Percentiles rank a stretch among this genome's conserved stretches.
Conservation (phyloP, 2,329 filamentous ascomycete species). For the Neofusicoccum sp. region DNA sequence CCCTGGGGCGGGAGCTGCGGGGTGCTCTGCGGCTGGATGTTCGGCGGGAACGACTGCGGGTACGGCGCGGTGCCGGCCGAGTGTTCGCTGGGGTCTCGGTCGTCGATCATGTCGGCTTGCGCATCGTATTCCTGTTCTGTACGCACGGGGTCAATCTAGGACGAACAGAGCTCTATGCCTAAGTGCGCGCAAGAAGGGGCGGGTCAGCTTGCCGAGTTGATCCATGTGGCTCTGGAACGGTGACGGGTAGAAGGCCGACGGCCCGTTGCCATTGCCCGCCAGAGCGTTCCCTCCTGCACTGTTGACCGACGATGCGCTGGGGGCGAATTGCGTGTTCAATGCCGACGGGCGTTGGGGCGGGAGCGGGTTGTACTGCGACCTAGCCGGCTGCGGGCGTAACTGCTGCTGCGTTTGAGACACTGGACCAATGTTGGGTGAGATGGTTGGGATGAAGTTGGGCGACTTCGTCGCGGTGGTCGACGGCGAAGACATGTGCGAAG, state of each 20-base stretch:
- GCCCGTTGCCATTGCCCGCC: constrained; percentile 33
- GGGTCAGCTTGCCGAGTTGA: constrained; percentile 82
- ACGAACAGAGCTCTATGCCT: constrained; percentile 61
- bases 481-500: constrained; percentile 73
- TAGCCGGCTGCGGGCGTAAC: constrained; percentile 46
- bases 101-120: constrained; percentile 83
- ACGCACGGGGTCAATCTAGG: constrained; percentile 65
- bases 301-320: constrained; percentile 36
- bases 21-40: constrained; percentile 37
- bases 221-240: constrained; percentile 93
- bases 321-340: constrained; percentile 34
- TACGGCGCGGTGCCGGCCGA: constrained; percentile 68
- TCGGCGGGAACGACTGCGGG: constrained; percentile 53
- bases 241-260: constrained; percentile 70
- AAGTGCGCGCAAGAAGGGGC: constrained; percentile 45
- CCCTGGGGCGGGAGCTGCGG: constrained; percentile 34
- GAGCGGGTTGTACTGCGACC: constrained; percentile 47
- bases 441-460: constrained; percentile 60
- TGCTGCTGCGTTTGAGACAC: constrained; percentile 44
- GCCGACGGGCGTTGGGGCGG: constrained; percentile 39
- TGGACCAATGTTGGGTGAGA: constrained; percentile 59
- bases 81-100: constrained; percentile 65
- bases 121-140: constrained; percentile 97
- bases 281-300: constrained; percentile 36
- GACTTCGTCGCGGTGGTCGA: constrained; percentile 57